Evolutionary conservation across 1,139 yeast species (phyloP).

Genomic region (Geotrichum armillariae): DNA sequence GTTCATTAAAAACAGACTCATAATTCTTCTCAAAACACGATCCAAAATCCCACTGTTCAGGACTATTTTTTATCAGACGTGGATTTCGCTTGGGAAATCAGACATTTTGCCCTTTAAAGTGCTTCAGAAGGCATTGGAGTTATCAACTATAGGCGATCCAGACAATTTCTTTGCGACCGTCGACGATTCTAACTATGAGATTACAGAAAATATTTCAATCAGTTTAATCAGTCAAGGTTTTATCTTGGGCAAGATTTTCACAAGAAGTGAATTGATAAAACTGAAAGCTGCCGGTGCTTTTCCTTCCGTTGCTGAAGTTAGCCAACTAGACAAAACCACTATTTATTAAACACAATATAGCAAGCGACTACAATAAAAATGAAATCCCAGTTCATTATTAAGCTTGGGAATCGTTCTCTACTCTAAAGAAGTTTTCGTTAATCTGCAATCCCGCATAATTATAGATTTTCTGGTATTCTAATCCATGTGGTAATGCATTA

Average conservation of each 20-base stretch:
- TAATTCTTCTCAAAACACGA: constrained; percentile 30
- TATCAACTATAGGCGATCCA: constrained; percentile 11
- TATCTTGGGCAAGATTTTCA: constrained; percentile 39
- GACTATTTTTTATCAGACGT: constrained; percentile 28
- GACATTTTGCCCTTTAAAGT: constrained; percentile 7
- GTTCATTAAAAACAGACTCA: constrained; percentile 34
- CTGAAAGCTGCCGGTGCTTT: constrained; percentile 31
- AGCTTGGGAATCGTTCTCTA: neutral
- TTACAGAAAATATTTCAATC: constrained; percentile 39
- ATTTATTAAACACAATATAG: no score
- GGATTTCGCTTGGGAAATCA: constrained; percentile 9
- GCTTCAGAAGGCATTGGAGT: constrained; percentile 19
- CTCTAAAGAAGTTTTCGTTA: no score
- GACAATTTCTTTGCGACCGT: constrained; percentile 14
- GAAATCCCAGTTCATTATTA: no score
- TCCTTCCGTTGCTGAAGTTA: constrained; percentile 30
- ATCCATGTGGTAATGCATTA: no score
- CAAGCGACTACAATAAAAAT: no score
- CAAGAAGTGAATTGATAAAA: constrained; percentile 32
- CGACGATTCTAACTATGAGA: constrained; percentile 26
- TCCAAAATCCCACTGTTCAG: constrained; percentile 30
- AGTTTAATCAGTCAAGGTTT: constrained; percentile 40
- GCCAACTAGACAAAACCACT: constrained; percentile 12
- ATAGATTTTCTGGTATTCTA: no score
- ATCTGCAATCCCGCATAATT: no score